Percentiles rank a stretch among this genome's conserved stretches.
Conservation (phyloP, 2,329 filamentous ascomycete genomes). For the Cercospora sp. region DNA sequence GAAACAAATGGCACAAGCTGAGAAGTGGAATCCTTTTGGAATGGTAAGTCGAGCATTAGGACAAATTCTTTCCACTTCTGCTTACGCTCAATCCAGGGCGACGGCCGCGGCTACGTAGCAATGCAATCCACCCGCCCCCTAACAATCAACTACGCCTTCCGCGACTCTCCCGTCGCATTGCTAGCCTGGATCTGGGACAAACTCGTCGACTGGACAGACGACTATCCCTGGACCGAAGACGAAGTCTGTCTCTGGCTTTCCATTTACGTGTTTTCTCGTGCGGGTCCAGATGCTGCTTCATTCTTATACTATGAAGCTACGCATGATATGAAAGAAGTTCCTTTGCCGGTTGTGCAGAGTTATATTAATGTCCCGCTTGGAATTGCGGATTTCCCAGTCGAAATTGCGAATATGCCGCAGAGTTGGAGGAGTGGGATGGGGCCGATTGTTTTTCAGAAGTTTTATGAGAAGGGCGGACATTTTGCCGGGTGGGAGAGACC, state of each 20-base stretch:
- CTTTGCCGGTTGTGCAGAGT: slow-evolving; percentile 40
- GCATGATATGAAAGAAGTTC: slow-evolving; percentile 42
- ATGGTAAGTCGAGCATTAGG: background rate
- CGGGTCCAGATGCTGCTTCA: slow-evolving; percentile 65
- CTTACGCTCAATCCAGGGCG: slow-evolving; percentile 25
- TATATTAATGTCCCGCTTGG: slow-evolving; percentile 55
- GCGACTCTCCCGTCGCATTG: slow-evolving; percentile 65
- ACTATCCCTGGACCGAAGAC: slow-evolving; percentile 71
- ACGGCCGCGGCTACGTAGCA: slow-evolving; percentile 60
- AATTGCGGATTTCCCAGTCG: slow-evolving; percentile 58
- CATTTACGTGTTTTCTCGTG: slow-evolving; percentile 69
- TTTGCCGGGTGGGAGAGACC: slow-evolving; percentile 55
- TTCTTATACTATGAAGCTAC: slow-evolving; percentile 71
- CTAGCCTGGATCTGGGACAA: slow-evolving; percentile 82
- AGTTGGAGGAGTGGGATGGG: slow-evolving; percentile 58
- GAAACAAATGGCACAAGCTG: slow-evolving; percentile 45
- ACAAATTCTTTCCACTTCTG: too few species aligned
- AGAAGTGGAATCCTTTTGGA: slow-evolving; percentile 58
- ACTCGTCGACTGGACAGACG: slow-evolving; percentile 72
- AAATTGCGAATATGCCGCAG: slow-evolving; percentile 51
- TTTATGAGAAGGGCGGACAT: slow-evolving; percentile 56
- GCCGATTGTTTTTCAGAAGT: slow-evolving; percentile 57
- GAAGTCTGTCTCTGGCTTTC: slow-evolving; percentile 73
- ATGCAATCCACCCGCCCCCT: slow-evolving; percentile 68
- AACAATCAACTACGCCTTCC: slow-evolving; percentile 67